Percentiles rank a stretch among this genome's conserved stretches.
phyloP scores from a whole-genome alignment of 768 basidiomycete genomes.

The Tylopilus cervinicoccineus region DNA sequence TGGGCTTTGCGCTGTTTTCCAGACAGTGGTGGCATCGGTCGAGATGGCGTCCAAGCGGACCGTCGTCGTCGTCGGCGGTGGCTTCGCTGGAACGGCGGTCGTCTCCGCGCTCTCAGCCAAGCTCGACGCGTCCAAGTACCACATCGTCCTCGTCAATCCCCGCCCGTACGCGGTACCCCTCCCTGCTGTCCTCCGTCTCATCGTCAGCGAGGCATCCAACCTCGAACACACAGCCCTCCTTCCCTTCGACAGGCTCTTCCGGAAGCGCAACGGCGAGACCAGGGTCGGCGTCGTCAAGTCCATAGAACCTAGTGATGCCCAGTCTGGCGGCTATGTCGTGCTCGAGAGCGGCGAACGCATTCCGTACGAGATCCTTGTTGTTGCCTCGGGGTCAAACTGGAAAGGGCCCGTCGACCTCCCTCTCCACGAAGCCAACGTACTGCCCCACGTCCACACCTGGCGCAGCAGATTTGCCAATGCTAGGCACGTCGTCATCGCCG shows the following conservation, averaged over 20 bases:
- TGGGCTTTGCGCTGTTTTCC: constrained; percentile 69
- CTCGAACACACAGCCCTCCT: constrained; percentile 46
- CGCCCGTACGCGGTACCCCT: constrained; percentile 49
- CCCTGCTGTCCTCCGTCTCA: constrained; percentile 50
- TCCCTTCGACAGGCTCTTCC: constrained; percentile 48
- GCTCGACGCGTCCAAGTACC: constrained; percentile 45
- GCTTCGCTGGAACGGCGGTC: constrained; percentile 40
- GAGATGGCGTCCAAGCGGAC: constrained; percentile 25
- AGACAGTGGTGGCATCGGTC: constrained; percentile 34
- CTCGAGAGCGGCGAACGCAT: constrained; percentile 49
- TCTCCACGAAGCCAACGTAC: constrained; percentile 24
- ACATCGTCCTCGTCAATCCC: constrained; percentile 51
- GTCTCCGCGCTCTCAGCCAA: constrained; percentile 46
- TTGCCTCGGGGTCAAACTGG: constrained; percentile 59
- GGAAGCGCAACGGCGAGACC: constrained; percentile 40
- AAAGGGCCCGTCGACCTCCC: constrained; percentile 47
- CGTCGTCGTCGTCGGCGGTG: constrained; percentile 58
- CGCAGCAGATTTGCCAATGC: constrained; percentile 32
- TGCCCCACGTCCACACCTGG: constrained; percentile 31
- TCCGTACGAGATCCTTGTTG: constrained; percentile 51
- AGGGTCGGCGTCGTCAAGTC: constrained; percentile 35
- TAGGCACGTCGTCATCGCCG: constrained; percentile 45
- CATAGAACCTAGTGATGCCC: constrained; percentile 33
- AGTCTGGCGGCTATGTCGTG: constrained; percentile 44
- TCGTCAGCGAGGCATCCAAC: constrained; percentile 34